phyloP scores from a whole-genome alignment of 352 stramenopile genomes.

The Phytophthora megakarya region DNA sequence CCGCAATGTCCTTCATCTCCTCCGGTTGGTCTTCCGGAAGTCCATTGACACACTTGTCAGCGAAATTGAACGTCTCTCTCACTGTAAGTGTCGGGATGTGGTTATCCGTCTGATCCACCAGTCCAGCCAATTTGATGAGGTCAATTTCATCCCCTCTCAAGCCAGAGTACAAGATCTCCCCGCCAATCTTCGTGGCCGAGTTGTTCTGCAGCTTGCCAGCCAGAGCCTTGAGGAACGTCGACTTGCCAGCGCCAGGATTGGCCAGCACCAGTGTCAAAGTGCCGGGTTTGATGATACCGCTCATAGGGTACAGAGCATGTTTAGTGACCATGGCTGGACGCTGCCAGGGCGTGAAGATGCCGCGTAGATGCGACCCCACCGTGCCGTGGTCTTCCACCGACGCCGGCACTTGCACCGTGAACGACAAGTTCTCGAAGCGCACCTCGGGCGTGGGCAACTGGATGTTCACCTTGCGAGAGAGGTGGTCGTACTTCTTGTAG shows the following conservation, averaged over 20 bases:
- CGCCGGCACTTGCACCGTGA: slow-evolving; percentile 58
- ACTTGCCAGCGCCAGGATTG: slow-evolving; percentile 77
- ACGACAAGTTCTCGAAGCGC: slow-evolving; percentile 79
- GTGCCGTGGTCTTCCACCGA: slow-evolving; percentile 50
- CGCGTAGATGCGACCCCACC: slow-evolving; percentile 56
- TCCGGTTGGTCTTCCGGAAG: slow-evolving; percentile 57
- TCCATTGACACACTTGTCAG: slow-evolving; percentile 44
- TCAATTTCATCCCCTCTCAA: slow-evolving; percentile 60
- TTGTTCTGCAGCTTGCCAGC: slow-evolving; percentile 63
- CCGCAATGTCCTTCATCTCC: not conserved
- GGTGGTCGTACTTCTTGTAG: slow-evolving; percentile 84
- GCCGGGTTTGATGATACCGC: slow-evolving; percentile 83
- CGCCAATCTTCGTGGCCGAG: slow-evolving; percentile 48
- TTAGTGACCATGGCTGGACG: slow-evolving; percentile 46
- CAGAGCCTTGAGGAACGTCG: slow-evolving; percentile 77
- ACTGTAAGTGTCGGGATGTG: slow-evolving; percentile 36
- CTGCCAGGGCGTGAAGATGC: slow-evolving; percentile 61
- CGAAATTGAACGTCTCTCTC: slow-evolving; percentile 40
- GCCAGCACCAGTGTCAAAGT: slow-evolving; percentile 68
- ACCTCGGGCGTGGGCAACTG: slow-evolving; percentile 50
- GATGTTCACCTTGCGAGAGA: slow-evolving; percentile 69
- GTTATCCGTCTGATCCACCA: slow-evolving; percentile 55
- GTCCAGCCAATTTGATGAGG: slow-evolving; percentile 62
- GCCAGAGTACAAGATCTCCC: slow-evolving; percentile 70
- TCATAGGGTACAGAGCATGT: slow-evolving; percentile 69